Evolutionary conservation across 441 rosid genomes (phyloP), one percentile per base, ranked within the genome.

Genomic region (Adansonia madagascariensis): DNA sequence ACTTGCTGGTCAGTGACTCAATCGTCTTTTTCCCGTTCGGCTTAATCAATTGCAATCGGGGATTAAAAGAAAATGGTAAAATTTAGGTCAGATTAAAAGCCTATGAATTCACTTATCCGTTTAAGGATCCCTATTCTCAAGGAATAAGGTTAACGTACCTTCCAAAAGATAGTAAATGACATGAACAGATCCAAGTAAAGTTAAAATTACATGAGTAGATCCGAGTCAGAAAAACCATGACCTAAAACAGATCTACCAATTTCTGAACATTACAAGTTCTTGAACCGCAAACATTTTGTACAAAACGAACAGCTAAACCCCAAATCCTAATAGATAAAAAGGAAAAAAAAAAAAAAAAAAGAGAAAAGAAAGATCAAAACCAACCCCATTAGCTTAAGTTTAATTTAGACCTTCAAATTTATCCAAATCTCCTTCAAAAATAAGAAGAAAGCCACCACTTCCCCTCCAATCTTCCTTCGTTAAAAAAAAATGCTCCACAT

Each of bases 251-350:
- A 82, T 80, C 81, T 57, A 66, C 62, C 31, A 64, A 61, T 79
- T 31, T 61, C 65, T 47, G 62, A 55, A 57, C 77, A 66, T 46
- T 47, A 79, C 7, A 78, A 80, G 75, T 70, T 72, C 81, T 80
- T 84, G 81, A 85, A 80, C 85, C 53, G 80, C 86, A 82, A 83
- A 81, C 84, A 75, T 79, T 85, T 87, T 86, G 82, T 84, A 84
- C 88, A 80, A 63, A 27, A 43, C 49, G 41, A 82, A 80, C 87
- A 84, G 85, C 86, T 82, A 80, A 77, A 71, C 76, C 75, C 78
- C 80, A 74, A 76, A 80, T 84, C 80, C 78, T 74, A 67, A 57
- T 46, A 80, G 62, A 81, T 75, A 57, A 50, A 53, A 73, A 20
- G 49, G 35, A 27, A 27, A 62, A 62, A 31, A 35, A 1, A 71